These are phyloP conservation scores for Pilasporangium apinafurcum DNA, from an alignment of 352 stramenopile species.

Conservation along the genomic window DNA sequence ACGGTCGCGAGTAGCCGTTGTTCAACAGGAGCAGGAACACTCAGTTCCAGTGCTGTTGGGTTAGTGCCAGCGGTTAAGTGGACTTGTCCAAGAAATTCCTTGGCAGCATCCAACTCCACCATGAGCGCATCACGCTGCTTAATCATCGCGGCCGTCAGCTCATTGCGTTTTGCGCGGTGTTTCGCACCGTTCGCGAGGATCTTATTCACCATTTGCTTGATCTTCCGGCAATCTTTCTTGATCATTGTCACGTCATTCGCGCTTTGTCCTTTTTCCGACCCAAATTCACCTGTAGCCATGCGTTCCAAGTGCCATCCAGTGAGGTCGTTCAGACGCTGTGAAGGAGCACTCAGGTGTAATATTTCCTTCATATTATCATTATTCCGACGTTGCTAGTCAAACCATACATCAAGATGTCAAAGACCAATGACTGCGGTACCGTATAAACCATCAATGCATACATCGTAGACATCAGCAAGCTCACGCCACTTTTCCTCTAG, in stretches of 20 bases:
- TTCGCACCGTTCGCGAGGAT: constrained; percentile 46
- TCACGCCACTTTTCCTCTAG: constrained; percentile 64
- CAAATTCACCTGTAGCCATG: constrained; percentile 76
- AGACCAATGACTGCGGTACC: not conserved
- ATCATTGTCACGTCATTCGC: constrained; percentile 44
- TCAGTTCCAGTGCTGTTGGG: constrained; percentile 31
- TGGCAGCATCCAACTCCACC: constrained; percentile 52
- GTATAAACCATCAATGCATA: constrained; percentile 13
- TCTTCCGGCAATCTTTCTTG: constrained; percentile 44
- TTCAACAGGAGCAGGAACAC: constrained; percentile 51
- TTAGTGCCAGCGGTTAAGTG: constrained; percentile 37
- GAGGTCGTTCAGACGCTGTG: constrained; percentile 47
- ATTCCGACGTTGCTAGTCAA: constrained; percentile 60
- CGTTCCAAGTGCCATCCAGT: constrained; percentile 77
- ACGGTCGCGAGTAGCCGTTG: constrained; percentile 55
- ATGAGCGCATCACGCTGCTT: constrained; percentile 68
- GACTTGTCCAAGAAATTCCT: constrained; percentile 68
- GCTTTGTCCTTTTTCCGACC: constrained; percentile 15
- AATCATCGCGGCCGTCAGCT: constrained; percentile 52
- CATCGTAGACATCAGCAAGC: constrained; percentile 64
- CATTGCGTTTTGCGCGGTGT: constrained; percentile 48
- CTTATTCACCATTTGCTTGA: constrained; percentile 53
- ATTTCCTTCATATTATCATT: constrained; percentile 74
- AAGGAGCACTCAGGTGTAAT: constrained; percentile 57
- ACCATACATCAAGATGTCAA: constrained; percentile 2